Conservation (phyloP, 1,284 basidiomycete species). For the Fomitopsis schrenkii region DNA sequence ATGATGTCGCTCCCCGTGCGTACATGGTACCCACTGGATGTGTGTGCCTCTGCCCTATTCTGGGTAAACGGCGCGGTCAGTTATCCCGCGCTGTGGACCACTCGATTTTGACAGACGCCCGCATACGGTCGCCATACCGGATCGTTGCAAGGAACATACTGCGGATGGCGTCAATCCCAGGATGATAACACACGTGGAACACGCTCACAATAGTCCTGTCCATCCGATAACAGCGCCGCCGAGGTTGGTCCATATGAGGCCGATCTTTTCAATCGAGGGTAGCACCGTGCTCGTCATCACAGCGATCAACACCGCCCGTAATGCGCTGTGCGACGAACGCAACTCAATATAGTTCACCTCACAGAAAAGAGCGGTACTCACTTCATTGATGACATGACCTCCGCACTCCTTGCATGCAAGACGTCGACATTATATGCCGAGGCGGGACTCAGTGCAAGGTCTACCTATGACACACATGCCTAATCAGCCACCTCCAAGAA, state of each 20-base stretch:
- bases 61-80: neutral
- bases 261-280: neutral
- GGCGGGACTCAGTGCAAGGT: conserved; percentile 41
- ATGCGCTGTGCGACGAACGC: neutral
- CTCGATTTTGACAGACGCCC: neutral
- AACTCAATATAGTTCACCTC: neutral
- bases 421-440: conserved; percentile 55
- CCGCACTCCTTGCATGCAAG: conserved; percentile 44
- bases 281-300: neutral
- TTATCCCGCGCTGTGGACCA: neutral
- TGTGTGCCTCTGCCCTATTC: too few relatives aligned
- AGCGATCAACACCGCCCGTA: neutral
- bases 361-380: conserved; percentile 11
- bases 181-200: too few relatives aligned
- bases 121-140: neutral
- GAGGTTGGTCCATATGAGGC: neutral
- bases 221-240: neutral
- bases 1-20: too few relatives aligned
- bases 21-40: too few relatives aligned
- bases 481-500: neutral
- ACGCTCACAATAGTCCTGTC: neutral
- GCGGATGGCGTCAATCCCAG: neutral
- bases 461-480: conserved; percentile 27
- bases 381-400: conserved; percentile 41
- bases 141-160: neutral